phyloP scores from a whole-genome alignment of 768 basidiomycete species.

The Pleurotus tuoliensis region DNA sequence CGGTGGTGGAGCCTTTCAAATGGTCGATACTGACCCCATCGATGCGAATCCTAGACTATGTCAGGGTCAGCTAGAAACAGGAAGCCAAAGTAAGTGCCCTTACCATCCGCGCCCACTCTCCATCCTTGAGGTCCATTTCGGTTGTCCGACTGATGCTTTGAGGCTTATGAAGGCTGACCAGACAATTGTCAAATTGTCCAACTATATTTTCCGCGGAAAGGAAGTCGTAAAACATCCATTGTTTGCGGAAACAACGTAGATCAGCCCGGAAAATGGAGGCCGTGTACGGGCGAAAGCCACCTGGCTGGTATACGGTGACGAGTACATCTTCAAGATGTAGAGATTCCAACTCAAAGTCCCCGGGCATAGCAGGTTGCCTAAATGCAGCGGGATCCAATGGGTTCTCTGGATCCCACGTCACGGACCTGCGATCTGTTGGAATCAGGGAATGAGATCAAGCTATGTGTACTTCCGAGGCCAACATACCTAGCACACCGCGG shows the following conservation, averaged over 20 bases:
- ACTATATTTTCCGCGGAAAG: conserved; percentile 93
- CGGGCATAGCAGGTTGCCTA: conserved; percentile 65
- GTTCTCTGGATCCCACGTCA: conserved; percentile 81
- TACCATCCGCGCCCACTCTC: conserved; percentile 88
- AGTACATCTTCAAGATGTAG: conserved; percentile 91
- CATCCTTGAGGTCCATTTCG: conserved; percentile 79
- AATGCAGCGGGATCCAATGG: conserved; percentile 79
- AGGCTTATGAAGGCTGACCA: conserved; percentile 94
- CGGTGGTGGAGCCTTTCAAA: conserved; percentile 70
- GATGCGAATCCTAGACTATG: conserved; percentile 89
- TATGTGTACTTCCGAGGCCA: background rate
- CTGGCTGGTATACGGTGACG: conserved; percentile 92
- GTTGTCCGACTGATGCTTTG: conserved; percentile 93
- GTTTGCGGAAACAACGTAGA: conserved; percentile 77
- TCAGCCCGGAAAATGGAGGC: conserved; percentile 93
- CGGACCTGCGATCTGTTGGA: conserved; percentile 75
- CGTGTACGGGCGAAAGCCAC: conserved; percentile 86
- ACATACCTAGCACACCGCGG: conserved; percentile 83
- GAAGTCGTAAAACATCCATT: conserved; percentile 95
- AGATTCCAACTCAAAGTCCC: conserved; percentile 90
- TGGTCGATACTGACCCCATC: conserved; percentile 98
- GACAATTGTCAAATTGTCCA: conserved; percentile 95
- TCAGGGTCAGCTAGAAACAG: background rate
- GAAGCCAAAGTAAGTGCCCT: conserved; percentile 14
- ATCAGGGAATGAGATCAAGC: conserved; percentile 7